Evolutionary conservation across 208 protist species (phyloP), one percentile per base, ranked within the genome.

Genomic region (Acanthamoeba lenticulata): DNA sequence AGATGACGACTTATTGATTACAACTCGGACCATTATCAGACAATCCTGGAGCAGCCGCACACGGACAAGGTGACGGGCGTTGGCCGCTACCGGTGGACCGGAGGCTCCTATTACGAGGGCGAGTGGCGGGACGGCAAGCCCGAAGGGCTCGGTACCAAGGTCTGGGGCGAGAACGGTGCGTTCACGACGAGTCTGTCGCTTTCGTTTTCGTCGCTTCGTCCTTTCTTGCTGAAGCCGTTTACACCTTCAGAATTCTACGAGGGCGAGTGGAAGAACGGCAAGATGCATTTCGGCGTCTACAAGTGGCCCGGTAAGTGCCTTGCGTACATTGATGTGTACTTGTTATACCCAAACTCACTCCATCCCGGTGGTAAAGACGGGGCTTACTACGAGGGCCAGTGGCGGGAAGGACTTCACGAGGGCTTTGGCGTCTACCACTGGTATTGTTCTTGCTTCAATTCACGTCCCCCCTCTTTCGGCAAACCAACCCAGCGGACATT

Each of bases 211-310:
- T 67, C 47, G 27, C 32, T 6, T 72, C 7, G 7, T 36, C 27
- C 27, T 36, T 38, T 5, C 29, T 36, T 19, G 21, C 27, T 38
- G 11, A 72, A n/a, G 11, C 62, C 7, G 32, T 72, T n/a, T 24
- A 62, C 15, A 62, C 55, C 11, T 45, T 15, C 49, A 92, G 86
- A 92, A n/a, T 77, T 74, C 60, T 92, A 92, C 24, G 34, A 45
- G 47, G 86, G 86, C 1, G 86, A 92, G 36, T 92, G 86, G 86
- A 92, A 92, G 40, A 72, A 92, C n/a, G 86, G 86, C 36, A 67
- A 52, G 57, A 92, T 92, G 86, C 27, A 92, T 15, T 52, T 57
- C 24, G 86, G 86, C 6, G 24, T 38, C 52, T 92, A 92, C 38
- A n/a, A 52, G 17, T 92, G 86, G 86, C 57, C 86, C 4, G 67